phyloP scores from a whole-genome alignment of 805 yeast species.

The Zygoascus tannicola region DNA sequence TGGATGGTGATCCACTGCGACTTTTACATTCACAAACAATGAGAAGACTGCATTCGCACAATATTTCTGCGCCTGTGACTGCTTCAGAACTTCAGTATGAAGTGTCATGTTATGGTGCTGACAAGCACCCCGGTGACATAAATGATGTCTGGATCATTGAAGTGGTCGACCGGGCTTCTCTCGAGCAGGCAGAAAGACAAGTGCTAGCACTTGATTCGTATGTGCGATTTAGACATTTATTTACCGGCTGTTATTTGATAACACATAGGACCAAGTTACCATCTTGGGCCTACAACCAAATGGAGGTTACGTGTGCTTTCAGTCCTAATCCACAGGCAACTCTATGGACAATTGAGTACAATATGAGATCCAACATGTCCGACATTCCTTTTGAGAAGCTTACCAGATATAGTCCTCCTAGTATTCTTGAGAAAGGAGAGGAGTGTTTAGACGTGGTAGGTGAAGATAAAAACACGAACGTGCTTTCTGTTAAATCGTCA shows the following conservation, averaged over 20 bases:
- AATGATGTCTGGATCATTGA: constrained; percentile 52
- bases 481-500: not conserved
- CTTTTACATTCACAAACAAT: constrained; percentile 36
- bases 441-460: not conserved
- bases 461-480: not conserved
- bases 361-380: not conserved
- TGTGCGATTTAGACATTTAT: constrained; percentile 48
- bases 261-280: constrained; percentile 57
- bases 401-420: not conserved
- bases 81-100: constrained; percentile 19
- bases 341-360: constrained; percentile 49
- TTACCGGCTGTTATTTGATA: constrained; percentile 50
- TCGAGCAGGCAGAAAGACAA: constrained; percentile 19
- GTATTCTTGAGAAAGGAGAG: not conserved
- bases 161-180: constrained; percentile 28
- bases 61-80: constrained; percentile 15
- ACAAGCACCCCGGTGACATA: constrained; percentile 42
- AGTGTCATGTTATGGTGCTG: constrained; percentile 41
- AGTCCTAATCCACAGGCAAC: constrained; percentile 50
- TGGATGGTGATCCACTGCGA: constrained; percentile 29
- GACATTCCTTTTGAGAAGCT: not conserved
- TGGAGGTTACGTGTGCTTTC: constrained; percentile 67
- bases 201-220: constrained; percentile 39
- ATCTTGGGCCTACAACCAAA: constrained; percentile 57
- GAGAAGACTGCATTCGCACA: constrained; percentile 19